Evolutionary conservation across 2,329 filamentous ascomycete genomes (phyloP), one percentile per base, ranked within the genome.

Genomic region (Calonectria honghensis): DNA sequence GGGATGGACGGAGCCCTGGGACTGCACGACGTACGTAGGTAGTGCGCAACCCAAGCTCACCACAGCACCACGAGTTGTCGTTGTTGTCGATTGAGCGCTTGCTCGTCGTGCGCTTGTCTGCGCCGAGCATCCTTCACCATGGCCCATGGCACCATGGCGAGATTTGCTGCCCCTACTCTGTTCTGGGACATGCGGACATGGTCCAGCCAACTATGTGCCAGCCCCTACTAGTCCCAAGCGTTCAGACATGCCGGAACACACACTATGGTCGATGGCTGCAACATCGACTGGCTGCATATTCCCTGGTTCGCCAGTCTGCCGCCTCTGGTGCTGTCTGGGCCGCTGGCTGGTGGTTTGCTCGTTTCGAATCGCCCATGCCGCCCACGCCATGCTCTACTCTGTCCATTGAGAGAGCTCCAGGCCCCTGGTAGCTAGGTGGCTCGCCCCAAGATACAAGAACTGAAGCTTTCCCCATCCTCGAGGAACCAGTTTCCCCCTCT

Each of bases 1-100:
- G 72, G 77, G 57, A 74, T 74, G 74, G 72, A 66, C 72, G 75
- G 73, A 76, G 66, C 76, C 74, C 63, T 67, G 72, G 72, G 73
- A 41, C 66, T 75, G 74, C 74, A 79, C 64, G 52, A 61, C 39
- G 69, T 72, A 65, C 66, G 50, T 35, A 48, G 61, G 37, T 24
- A 24, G 57, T 51, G 41, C 39, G 39, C 51, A 57, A 57, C 51
- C 37, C 39, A 32, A 32, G 54, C n/a, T 31, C 50, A 51, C 37
- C 66, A 18, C 35, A 20, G 57, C 16, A 41, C 10, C 24, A 37
- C 27, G 16, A 61, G 35, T 50, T 29, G 35, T 51, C 29, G 29
- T 45, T 35, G 35, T 27, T 16, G 16, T 45, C 41, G 41, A 45
- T 18, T 18, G 41, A 29, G 45, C 11, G 45, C 48, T 35, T 41